Evolutionary conservation across 2,329 filamentous ascomycete genomes (phyloP).

Genomic region (Penicillium griseofulvum): DNA sequence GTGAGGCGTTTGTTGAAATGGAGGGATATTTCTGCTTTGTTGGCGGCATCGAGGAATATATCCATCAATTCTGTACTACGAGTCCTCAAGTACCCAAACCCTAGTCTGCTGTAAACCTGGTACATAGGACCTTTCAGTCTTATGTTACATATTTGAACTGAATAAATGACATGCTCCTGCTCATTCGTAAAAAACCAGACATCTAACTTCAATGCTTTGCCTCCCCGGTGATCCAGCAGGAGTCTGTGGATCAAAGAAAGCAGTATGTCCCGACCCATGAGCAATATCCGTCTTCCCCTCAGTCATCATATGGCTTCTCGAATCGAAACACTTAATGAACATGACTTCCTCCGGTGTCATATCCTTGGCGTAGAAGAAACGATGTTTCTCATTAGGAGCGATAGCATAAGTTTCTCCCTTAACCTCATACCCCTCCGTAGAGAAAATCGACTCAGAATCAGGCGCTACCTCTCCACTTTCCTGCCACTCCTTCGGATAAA

Average conservation of each 20-base stretch:
- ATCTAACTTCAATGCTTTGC: conserved; percentile 65
- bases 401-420: conserved; percentile 64
- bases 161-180: neutral
- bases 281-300: conserved; percentile 45
- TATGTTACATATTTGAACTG: too few relatives aligned
- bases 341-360: conserved; percentile 60
- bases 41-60: too few relatives aligned
- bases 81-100: too few relatives aligned
- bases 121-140: too few relatives aligned
- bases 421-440: conserved; percentile 60
- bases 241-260: conserved; percentile 56
- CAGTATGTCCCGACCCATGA: conserved; percentile 52
- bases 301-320: conserved; percentile 40
- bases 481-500: conserved; percentile 61
- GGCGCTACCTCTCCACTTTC: conserved; percentile 59
- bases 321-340: conserved; percentile 58
- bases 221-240: conserved; percentile 50
- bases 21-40: too few relatives aligned
- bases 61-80: too few relatives aligned
- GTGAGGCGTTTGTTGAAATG: too few relatives aligned
- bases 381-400: conserved; percentile 56
- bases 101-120: too few relatives aligned
- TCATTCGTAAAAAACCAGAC: conserved; percentile 60
- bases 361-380: conserved; percentile 65
- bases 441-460: conserved; percentile 46